Percentiles rank a stretch among this genome's conserved stretches.
Conservation (phyloP, 257 asterid genomes). For the Solanum piurae region DNA sequence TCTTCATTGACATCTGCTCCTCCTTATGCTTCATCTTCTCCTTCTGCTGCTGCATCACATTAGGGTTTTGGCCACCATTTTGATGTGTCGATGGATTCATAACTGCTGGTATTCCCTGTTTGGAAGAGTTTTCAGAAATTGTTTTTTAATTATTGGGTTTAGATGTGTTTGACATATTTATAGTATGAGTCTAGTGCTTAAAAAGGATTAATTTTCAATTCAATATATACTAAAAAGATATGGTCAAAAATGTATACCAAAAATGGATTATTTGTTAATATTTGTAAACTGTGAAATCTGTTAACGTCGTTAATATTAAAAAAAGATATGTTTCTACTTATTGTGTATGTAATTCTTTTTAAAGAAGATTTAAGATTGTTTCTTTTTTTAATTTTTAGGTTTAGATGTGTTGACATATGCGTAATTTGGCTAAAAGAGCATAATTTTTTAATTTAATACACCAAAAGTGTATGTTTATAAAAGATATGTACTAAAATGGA, state of each 20-base stretch:
- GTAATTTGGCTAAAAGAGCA: background rate
- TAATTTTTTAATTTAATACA: background rate
- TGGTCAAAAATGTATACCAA: background rate
- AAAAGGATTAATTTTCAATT: background rate
- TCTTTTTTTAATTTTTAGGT: too few species aligned
- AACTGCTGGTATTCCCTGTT: background rate
- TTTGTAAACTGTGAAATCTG: rapidly evolving
- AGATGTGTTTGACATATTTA: background rate
- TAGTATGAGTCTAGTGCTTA: background rate
- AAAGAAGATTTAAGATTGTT: too few species aligned
- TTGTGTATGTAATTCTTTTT: too few species aligned
- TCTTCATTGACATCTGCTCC: background rate
- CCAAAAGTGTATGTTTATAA: background rate
- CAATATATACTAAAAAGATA: background rate
- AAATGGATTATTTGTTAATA: background rate
- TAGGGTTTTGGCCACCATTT: background rate
- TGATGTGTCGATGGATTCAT: background rate
- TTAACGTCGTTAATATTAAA: too few species aligned
- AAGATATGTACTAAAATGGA: background rate
- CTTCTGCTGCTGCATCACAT: background rate
- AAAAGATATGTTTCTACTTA: too few species aligned
- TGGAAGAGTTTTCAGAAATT: background rate
- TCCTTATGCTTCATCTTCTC: background rate
- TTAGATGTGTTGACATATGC: background rate
- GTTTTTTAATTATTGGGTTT: background rate